Percentiles rank a stretch among this genome's conserved stretches.
Conservation (phyloP, 1,139 yeast species). For the Groenewaldozyma auringiensis region DNA sequence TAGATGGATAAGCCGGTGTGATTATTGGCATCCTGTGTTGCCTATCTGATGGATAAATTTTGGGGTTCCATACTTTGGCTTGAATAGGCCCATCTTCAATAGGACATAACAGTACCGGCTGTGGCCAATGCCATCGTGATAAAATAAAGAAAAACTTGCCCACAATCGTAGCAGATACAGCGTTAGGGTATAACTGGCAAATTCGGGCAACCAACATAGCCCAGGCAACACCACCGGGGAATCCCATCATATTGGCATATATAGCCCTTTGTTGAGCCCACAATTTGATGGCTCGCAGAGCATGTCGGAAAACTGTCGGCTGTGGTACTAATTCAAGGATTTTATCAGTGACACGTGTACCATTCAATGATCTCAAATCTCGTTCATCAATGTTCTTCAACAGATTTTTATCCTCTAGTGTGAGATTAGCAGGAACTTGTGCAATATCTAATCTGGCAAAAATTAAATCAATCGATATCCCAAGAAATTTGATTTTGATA, state of each 20-base stretch:
- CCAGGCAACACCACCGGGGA: slow-evolving; percentile 99
- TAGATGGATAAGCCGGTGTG: slow-evolving; percentile 97
- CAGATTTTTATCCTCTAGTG: slow-evolving; percentile 76
- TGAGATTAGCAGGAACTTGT: slow-evolving; percentile 65
- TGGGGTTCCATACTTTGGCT: slow-evolving; percentile 96
- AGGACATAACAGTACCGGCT: slow-evolving; percentile 83
- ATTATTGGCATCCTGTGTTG: slow-evolving; percentile 97
- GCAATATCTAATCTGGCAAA: slow-evolving; percentile 77
- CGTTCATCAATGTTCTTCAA: slow-evolving; percentile 81
- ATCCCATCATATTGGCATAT: slow-evolving; percentile 90
- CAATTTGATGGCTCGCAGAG: slow-evolving; percentile 81
- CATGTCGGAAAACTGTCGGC: slow-evolving; percentile 86
- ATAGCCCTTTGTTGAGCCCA: slow-evolving; percentile 97
- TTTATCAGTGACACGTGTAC: slow-evolving; percentile 96
- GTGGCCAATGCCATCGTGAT: slow-evolving; percentile 97
- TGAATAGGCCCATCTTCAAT: slow-evolving; percentile 97
- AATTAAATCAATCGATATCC: slow-evolving; percentile 84
- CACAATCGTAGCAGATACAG: slow-evolving; percentile 85
- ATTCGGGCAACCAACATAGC: slow-evolving; percentile 97
- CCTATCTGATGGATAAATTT: slow-evolving; percentile 77
- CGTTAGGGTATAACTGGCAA: slow-evolving; percentile 93
- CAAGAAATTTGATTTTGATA: slow-evolving; percentile 76
- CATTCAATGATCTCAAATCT: slow-evolving; percentile 82
- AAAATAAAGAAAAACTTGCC: slow-evolving; percentile 82
- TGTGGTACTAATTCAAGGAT: slow-evolving; percentile 83